These are phyloP conservation scores for Isatis tinctoria DNA, from an alignment of 345 rosid genomes.

Conservation along the genomic window DNA sequence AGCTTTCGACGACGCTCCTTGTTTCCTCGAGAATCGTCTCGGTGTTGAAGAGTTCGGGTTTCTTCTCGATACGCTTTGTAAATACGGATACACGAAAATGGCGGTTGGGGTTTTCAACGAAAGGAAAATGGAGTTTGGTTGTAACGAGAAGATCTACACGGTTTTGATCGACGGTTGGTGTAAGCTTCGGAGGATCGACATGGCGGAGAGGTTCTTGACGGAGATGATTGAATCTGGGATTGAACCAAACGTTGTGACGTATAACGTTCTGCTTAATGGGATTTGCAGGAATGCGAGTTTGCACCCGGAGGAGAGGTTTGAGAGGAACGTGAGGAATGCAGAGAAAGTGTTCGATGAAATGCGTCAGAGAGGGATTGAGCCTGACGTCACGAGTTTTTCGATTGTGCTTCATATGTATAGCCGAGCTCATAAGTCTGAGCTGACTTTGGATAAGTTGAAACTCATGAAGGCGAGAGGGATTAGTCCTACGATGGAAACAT, in stretches of 20 bases:
- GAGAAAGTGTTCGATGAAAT: constrained; percentile 86
- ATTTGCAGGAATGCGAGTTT: constrained; percentile 71
- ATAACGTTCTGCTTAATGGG: constrained; percentile 73
- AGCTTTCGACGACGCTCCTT: constrained; percentile 64
- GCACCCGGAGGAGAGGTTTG: constrained; percentile 67
- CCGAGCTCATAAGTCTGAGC: constrained; percentile 73
- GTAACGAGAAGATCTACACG: constrained; percentile 53
- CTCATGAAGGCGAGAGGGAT: constrained; percentile 66
- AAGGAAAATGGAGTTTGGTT: constrained; percentile 39
- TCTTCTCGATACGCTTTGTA: constrained; percentile 75
- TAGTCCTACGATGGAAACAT: constrained; percentile 52
- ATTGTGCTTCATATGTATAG: constrained; percentile 76
- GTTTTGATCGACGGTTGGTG: constrained; percentile 48
- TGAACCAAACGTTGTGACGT: constrained; percentile 67
- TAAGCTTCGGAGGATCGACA: constrained; percentile 51
- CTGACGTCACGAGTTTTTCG: constrained; percentile 74
- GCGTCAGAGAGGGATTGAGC: constrained; percentile 69
- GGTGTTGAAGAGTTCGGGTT: constrained; percentile 39
- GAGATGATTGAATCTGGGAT: constrained; percentile 69
- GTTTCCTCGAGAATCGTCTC: constrained; percentile 37
- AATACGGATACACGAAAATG: constrained; percentile 63
- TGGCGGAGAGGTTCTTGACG: constrained; percentile 63
- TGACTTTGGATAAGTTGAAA: constrained; percentile 67
- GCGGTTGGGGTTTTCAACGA: constrained; percentile 61
- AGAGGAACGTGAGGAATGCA: constrained; percentile 51